Conservation (phyloP, 2,329 filamentous ascomycete genomes). For the Apiospora pterosperma region DNA sequence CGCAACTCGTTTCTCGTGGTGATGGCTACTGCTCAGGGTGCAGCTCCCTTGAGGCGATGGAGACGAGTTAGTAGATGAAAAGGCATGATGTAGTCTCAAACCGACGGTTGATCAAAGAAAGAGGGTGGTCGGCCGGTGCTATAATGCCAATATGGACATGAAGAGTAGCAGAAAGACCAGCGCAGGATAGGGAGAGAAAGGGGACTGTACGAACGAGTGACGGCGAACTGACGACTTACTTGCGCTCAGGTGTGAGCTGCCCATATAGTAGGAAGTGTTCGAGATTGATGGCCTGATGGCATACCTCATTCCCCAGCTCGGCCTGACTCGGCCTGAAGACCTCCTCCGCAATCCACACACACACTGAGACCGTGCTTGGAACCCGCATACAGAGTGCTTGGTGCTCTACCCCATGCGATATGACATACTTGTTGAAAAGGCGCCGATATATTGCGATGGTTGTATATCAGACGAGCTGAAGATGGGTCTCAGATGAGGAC, state of each 20-base stretch:
- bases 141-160: not conserved
- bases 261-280: not conserved
- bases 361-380: not conserved
- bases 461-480: conserved; percentile 1
- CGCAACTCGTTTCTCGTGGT: not conserved
- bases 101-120: not conserved
- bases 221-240: not conserved
- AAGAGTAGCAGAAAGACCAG: not conserved
- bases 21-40: not conserved
- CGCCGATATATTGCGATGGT: not conserved
- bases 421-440: not conserved
- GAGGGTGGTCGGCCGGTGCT: not conserved
- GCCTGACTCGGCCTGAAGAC: not conserved
- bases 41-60: not conserved
- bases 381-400: not conserved
- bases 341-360: not conserved
- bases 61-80: not conserved
- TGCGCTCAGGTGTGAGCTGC: not conserved
- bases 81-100: not conserved
- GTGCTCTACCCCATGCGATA: not conserved
- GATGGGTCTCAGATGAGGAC: conserved; percentile 5
- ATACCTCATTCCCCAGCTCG: not conserved
- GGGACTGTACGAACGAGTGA: not conserved
- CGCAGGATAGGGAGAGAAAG: not conserved
- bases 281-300: not conserved